Conservation (phyloP, 139 green algal species). For the Tetraselmis striata region DNA sequence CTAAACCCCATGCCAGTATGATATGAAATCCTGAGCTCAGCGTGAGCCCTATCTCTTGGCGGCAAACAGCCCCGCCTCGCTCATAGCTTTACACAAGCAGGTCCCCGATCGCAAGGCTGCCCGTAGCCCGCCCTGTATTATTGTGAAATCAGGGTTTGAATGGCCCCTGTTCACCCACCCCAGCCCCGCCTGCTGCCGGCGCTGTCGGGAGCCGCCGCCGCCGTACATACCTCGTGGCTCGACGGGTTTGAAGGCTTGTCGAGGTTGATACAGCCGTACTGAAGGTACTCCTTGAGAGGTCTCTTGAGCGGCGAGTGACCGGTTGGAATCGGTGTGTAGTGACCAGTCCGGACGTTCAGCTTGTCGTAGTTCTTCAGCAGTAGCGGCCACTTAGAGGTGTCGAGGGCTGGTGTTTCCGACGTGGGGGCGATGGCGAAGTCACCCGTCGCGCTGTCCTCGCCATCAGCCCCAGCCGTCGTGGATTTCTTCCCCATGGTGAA, state of each 20-base stretch:
- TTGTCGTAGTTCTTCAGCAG: conserved; percentile 96
- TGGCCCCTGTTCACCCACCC: background rate
- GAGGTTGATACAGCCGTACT: conserved; percentile 95
- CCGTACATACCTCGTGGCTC: conserved; percentile 82
- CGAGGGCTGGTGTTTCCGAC: conserved; percentile 56
- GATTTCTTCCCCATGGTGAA: too few relatives aligned
- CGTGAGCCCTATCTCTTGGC: too few relatives aligned
- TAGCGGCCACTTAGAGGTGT: conserved; percentile 93
- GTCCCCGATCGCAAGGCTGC: too few relatives aligned
- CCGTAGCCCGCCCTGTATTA: too few relatives aligned
- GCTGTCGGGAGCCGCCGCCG: background rate
- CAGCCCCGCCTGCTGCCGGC: background rate
- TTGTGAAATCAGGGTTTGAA: too few relatives aligned
- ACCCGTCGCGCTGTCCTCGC: background rate
- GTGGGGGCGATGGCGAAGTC: conserved; percentile 55
- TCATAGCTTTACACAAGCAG: too few relatives aligned
- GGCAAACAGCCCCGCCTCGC: too few relatives aligned
- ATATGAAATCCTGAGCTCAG: too few relatives aligned
- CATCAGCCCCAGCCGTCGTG: too few relatives aligned
- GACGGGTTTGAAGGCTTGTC: conserved; percentile 97
- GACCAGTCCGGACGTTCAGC: conserved; percentile 88
- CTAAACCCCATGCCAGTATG: too few relatives aligned
- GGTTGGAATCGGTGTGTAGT: conserved; percentile 96
- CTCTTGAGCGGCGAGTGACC: conserved; percentile 85
- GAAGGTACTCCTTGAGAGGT: conserved; percentile 85